Base-by-base conservation (phyloP, 495 filamentous ascomycete species). In the Staphylotrichum longicolle region DNA sequence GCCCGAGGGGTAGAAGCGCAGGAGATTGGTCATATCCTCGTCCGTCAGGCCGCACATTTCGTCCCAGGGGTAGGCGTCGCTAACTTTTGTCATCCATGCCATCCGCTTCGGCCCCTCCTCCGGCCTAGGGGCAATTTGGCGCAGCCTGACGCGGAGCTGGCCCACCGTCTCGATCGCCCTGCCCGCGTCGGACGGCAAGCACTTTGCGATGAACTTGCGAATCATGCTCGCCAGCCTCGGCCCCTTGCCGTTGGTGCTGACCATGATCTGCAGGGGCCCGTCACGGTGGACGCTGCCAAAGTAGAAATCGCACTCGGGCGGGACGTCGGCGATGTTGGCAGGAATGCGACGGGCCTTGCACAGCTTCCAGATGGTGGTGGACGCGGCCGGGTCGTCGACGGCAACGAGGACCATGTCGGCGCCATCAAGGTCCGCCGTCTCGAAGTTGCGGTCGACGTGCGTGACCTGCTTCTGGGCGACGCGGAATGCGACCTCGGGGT, bases 231-330 rank as follows among this genome's bases (percentile, higher is more conserved):
- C 94, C 59, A 98, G 72, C 75, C 93, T 88, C 2, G 94, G 94
- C 0, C 94, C 94, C 70, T 97, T 98, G 7, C 94, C 94, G 72
- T 98, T 98, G 10, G 94, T 98, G 72, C 88, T 92, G 52, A 98
- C 92, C 94, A 98, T 98, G 63, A 98, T 85, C 80, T 98, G 94
- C 63, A 98, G 74, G 9, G 94, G 95, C 0, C 94, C 94, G 74
- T 98, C 95, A 30, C 94, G 85, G 77, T 98, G 89, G 35, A 97
- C 85, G 73, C 88, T 92, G 50, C 94, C 94, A 73, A 98, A 98
- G 75, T 97, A 98, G 71, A 98, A 98, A 68, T 98, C 94, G 72
- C 94, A 98, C 73, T 98, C 94, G 0, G 91, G 83, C 0, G 95
- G 95, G 2, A 98, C 95, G 74, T 98, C 94, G 61, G 94, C 94